Evolutionary conservation across 2,329 filamentous ascomycete species (phyloP).

Genomic region (Diaporthe vaccinii): DNA sequence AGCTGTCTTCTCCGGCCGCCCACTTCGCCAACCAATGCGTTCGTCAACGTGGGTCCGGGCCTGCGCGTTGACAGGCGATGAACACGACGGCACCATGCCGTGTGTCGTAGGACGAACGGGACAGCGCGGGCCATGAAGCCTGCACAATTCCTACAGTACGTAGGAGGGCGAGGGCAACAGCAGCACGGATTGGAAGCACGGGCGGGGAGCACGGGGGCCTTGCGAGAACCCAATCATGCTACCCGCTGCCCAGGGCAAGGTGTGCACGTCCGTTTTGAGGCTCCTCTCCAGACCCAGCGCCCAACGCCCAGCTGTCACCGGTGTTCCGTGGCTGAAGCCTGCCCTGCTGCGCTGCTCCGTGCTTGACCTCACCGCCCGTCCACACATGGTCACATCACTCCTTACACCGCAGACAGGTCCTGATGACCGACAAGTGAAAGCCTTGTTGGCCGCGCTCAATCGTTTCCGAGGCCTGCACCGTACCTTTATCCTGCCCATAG

Average conservation of each 20-base stretch:
- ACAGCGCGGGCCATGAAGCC: neutral
- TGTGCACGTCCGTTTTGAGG: slow-evolving; percentile 15
- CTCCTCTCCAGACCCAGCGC: neutral
- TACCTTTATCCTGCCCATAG: neutral
- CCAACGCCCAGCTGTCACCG: neutral
- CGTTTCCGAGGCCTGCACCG: neutral
- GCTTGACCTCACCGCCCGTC: neutral
- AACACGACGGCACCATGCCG: neutral
- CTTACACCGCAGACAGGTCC: neutral
- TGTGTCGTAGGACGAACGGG: neutral
- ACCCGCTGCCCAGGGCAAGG: neutral
- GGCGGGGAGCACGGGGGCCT: neutral
- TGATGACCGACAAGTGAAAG: neutral
- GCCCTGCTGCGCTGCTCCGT: neutral
- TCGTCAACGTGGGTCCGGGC: neutral
- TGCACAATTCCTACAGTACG: neutral
- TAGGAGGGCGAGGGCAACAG: neutral
- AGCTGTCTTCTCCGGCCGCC: neutral
- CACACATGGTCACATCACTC: neutral
- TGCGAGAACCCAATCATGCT: slow-evolving; percentile 1
- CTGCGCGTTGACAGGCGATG: slow-evolving; percentile 1
- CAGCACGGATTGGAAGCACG: neutral
- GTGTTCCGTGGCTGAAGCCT: neutral
- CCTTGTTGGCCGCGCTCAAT: neutral
- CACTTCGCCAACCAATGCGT: neutral